A percentile compares a stretch with the other conserved stretches of the same genome.
phyloP scores from a whole-genome alignment of 2,329 filamentous ascomycete species.

The Emericellopsis cladophorae region DNA sequence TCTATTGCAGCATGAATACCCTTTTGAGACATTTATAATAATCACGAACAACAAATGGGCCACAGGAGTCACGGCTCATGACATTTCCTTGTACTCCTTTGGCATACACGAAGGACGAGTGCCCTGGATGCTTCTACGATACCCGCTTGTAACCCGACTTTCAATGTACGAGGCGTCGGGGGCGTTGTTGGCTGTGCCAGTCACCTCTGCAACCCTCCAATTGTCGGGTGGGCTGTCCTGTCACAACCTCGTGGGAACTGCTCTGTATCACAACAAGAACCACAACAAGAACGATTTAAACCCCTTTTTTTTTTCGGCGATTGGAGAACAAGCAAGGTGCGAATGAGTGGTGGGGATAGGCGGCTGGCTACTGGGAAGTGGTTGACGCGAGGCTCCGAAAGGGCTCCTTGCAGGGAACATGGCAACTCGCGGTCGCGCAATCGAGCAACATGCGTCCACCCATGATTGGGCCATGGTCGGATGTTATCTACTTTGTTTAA shows the following conservation, averaged over 20 bases:
- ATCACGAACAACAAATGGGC: conserved; percentile 24
- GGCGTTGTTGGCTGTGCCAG: background rate
- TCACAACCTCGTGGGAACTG: conserved; percentile 40
- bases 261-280: conserved; percentile 32
- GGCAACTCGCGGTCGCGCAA: too few relatives aligned
- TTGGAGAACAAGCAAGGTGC: too few relatives aligned
- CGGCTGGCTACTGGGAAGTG: too few relatives aligned
- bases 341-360: too few relatives aligned
- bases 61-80: conserved; percentile 24
- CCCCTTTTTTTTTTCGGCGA: too few relatives aligned
- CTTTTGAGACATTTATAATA: conserved; percentile 19
- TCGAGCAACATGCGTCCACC: too few relatives aligned
- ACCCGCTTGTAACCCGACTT: conserved; percentile 12
- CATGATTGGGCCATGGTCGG: too few relatives aligned
- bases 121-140: conserved; percentile 1
- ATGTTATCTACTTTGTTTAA: too few relatives aligned
- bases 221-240: conserved; percentile 33
- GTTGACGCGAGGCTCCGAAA: too few relatives aligned
- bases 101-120: conserved; percentile 1
- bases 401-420: too few relatives aligned
- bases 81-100: conserved; percentile 11
- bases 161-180: conserved; percentile 37
- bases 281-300: conserved; percentile 15
- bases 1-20: conserved; percentile 28
- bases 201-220: conserved; percentile 36